A percentile compares a stretch with the other conserved stretches of the same genome.
These are phyloP conservation scores for Alternaria incomplexa DNA, from an alignment of 2,329 filamentous ascomycete species.

Conservation along the genomic window DNA sequence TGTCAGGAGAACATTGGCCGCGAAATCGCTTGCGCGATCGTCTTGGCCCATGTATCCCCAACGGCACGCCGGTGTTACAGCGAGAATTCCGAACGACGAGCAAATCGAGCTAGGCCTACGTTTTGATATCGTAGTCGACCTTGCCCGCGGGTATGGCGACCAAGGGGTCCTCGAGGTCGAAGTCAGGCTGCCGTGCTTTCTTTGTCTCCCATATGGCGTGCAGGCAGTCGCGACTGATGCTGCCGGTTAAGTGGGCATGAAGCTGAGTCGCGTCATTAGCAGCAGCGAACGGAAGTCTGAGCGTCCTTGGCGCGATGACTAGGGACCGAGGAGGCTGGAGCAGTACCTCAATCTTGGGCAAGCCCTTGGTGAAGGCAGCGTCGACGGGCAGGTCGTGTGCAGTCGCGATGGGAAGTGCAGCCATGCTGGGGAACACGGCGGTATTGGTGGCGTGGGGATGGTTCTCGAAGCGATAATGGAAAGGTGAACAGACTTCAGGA, in stretches of 20 bases:
- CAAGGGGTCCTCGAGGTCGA: constrained; percentile 70
- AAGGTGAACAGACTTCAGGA: constrained; percentile 18
- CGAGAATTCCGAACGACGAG: constrained; percentile 1
- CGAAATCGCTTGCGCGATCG: neutral
- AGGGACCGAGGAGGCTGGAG: constrained; percentile 22
- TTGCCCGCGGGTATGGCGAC: constrained; percentile 73
- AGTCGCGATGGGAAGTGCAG: constrained; percentile 17
- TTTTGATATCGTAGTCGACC: constrained; percentile 72
- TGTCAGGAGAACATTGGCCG: neutral
- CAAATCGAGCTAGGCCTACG: constrained; percentile 55
- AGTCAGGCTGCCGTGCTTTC: constrained; percentile 56
- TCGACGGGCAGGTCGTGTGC: constrained; percentile 22
- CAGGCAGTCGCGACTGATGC: constrained; percentile 73
- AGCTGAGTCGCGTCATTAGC: constrained; percentile 59
- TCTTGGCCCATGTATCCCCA: neutral
- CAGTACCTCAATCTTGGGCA: constrained; percentile 54
- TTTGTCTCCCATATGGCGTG: constrained; percentile 75
- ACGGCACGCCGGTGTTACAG: constrained; percentile 6
- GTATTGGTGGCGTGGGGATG: constrained; percentile 31
- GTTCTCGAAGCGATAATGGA: constrained; percentile 25
- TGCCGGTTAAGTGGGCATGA: constrained; percentile 81
- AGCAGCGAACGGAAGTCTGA: constrained; percentile 36
- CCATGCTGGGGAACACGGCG: neutral
- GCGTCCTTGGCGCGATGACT: constrained; percentile 24
- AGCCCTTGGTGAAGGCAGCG: constrained; percentile 37